Evolutionary conservation across 306 rosid species (phyloP).

Genomic region (Macrotyloma uniflorum): DNA sequence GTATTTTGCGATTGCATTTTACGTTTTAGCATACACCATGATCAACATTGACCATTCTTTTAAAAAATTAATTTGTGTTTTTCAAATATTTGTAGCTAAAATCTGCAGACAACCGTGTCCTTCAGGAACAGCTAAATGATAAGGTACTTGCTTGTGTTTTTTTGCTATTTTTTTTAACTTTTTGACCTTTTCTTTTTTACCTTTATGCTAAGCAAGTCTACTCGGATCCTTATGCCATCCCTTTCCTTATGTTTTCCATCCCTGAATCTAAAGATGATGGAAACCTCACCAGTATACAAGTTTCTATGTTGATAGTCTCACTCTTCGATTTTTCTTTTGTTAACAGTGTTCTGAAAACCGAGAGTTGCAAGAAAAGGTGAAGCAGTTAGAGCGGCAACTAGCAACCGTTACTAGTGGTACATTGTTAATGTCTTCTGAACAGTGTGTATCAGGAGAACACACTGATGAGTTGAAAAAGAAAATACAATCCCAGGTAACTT

Average conservation of each 20-base stretch:
- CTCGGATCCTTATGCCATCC: constrained; percentile 12
- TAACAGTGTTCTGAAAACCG: constrained; percentile 80
- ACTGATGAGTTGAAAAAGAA: constrained; percentile 76
- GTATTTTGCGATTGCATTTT: constrained; percentile 13
- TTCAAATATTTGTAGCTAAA: constrained; percentile 63
- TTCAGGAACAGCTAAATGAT: constrained; percentile 89
- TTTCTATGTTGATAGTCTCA: constrained; percentile 17
- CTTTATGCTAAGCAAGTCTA: constrained; percentile 4
- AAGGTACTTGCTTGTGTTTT: constrained; percentile 55
- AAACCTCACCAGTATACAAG: constrained; percentile 17
- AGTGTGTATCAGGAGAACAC: constrained; percentile 55
- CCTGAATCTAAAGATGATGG: constrained; percentile 13
- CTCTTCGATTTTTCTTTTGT: constrained; percentile 27
- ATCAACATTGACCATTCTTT: constrained; percentile 1
- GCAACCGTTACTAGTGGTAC: constrained; percentile 52
- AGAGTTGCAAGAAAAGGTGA: constrained; percentile 74
- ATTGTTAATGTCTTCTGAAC: constrained; percentile 46
- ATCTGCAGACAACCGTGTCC: constrained; percentile 96
- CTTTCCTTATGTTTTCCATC: background rate
- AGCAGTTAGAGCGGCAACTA: constrained; percentile 68
- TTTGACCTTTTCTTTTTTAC: background rate
- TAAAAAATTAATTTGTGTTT: constrained; percentile 9
- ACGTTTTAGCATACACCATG: background rate
- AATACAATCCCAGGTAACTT: constrained; percentile 80
- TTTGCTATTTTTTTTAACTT: background rate